A percentile compares a stretch with the other conserved stretches of the same genome.
Conservation (phyloP, 2,329 filamentous ascomycete genomes). For the Onygenales sp. region DNA sequence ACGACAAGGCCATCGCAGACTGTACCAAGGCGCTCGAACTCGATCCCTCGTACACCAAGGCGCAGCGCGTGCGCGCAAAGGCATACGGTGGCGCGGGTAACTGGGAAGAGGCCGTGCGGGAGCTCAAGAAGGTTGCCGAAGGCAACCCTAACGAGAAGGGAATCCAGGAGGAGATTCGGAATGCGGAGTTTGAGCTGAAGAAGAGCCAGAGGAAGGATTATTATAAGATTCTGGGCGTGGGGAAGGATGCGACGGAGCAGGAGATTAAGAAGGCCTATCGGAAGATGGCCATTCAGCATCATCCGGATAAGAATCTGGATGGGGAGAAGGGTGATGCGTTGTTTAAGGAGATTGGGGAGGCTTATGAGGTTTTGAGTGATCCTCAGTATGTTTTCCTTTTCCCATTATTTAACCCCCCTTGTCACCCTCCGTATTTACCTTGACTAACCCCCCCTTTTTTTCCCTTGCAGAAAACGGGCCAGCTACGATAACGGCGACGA, state of each 20-base stretch:
- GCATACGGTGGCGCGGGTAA: slow-evolving; percentile 73
- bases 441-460: slow-evolving; percentile 8
- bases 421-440: slow-evolving; percentile 1
- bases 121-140: slow-evolving; percentile 81
- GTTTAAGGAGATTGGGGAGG: slow-evolving; percentile 97
- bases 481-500: slow-evolving; percentile 90
- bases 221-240: slow-evolving; percentile 89
- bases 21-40: slow-evolving; percentile 75
- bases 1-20: slow-evolving; percentile 70
- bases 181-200: slow-evolving; percentile 91
- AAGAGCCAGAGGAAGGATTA: slow-evolving; percentile 97
- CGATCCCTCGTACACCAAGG: slow-evolving; percentile 79
- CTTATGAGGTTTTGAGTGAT: slow-evolving; percentile 91
- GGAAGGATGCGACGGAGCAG: slow-evolving; percentile 73
- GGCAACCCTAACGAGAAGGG: slow-evolving; percentile 70
- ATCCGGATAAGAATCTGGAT: slow-evolving; percentile 90
- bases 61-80: slow-evolving; percentile 87
- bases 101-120: slow-evolving; percentile 85
- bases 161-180: slow-evolving; percentile 75
- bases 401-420: background rate
- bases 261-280: slow-evolving; percentile 97
- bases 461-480: slow-evolving; percentile 60
- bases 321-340: slow-evolving; percentile 72
- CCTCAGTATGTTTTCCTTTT: slow-evolving; percentile 58
- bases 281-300: slow-evolving; percentile 85